These are phyloP conservation scores for Candolleomyces eurysporus DNA, from an alignment of 768 basidiomycete species.

Conservation along the genomic window DNA sequence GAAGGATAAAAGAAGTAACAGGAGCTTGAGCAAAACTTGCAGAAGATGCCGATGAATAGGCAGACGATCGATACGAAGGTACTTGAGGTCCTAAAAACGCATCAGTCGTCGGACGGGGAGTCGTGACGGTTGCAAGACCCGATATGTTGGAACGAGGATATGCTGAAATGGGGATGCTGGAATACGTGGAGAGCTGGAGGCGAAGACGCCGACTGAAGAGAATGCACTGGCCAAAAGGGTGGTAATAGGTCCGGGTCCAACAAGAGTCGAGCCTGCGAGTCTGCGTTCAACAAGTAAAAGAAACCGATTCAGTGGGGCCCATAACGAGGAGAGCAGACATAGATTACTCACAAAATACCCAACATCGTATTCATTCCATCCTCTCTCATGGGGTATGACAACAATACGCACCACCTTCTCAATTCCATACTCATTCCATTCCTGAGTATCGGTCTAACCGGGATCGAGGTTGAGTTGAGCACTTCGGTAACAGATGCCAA, in stretches of 20 bases:
- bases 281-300: conserved; percentile 9
- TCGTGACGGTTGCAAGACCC: not conserved
- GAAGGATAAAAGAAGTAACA: not conserved
- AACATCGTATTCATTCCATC: conserved; percentile 24
- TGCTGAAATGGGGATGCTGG: too few species aligned
- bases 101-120: not conserved
- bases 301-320: conserved; percentile 22
- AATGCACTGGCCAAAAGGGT: too few species aligned
- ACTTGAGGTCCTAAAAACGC: conserved; percentile 6
- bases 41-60: not conserved
- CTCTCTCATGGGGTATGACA: conserved; percentile 32
- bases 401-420: conserved; percentile 32
- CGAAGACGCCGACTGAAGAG: too few species aligned
- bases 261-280: conserved; percentile 9
- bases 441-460: conserved; percentile 1
- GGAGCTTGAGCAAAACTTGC: not conserved
- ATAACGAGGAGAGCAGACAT: conserved; percentile 24
- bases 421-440: conserved; percentile 9
- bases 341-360: conserved; percentile 32
- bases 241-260: conserved; percentile 5
- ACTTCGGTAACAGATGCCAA: conserved; percentile 45
- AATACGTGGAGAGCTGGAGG: too few species aligned
- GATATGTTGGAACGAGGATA: too few species aligned
- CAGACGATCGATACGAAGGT: conserved; percentile 6
- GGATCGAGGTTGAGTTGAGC: conserved; percentile 39